Evolutionary conservation across 371 early-diverging fungal species (phyloP), one percentile per base, ranked within the genome.

Genomic region (Basidiobolus meristosporus): DNA sequence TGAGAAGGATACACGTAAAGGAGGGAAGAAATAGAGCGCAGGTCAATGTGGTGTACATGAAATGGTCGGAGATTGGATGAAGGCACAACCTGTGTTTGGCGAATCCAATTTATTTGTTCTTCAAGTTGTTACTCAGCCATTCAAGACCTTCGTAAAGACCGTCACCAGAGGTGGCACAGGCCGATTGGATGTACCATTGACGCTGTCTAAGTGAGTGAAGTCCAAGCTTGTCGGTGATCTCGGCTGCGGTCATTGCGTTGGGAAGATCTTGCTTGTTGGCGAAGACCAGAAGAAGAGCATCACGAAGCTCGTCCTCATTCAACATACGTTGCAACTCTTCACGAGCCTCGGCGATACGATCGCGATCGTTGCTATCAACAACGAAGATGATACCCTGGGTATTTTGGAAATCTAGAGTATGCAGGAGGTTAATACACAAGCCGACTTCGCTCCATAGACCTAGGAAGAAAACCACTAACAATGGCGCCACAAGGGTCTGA

Each of bases 371-470:
- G 55, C 82, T 78, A 56, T 96, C 97, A 36, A 95, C 83, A 20
- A 96, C 90, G 56, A 85, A 96, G 50, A 96, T 86, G 44, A 96
- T 82, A 23, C 84, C 88, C 59, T 84, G 81, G 20, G 85, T 85
- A 59, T 82, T 82, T 56, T 80, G 77, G 66, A 74, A 85, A 52
- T 85, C 72, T 63, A 65, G 4, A 18, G 12, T 35, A 41, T 11
- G 19, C 34, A n/a, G n/a, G n/a, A n/a, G n/a, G n/a, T 31, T 31
- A 10, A 31, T 31, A 31, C 9, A 31, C 9, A 10, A 10, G 31
- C n/a, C 31, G 31, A 17, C 12, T 17, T 1, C 11, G 17, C 1
- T 16, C 11, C 12, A n/a, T n/a, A 31, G n/a, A 31, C 12, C 12
- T 31, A 31, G 15, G 1, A 15, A 31, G 15, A n/a, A 31, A 1